Base-by-base conservation (phyloP, 2,329 filamentous ascomycete species). In the Coniochaeta ligniaria region DNA sequence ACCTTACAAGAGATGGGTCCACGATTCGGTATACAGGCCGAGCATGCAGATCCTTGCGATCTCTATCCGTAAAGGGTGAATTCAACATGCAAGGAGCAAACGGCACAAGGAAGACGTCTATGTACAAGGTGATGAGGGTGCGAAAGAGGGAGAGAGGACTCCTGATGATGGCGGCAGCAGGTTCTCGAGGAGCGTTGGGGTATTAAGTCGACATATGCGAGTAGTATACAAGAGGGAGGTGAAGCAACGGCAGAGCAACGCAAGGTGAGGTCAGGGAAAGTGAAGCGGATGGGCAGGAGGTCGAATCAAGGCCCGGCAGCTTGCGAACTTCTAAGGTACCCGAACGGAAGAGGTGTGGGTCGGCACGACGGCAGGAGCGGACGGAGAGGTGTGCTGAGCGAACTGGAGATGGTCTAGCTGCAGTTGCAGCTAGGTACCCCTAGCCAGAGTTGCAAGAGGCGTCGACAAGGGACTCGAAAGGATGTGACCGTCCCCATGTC, bases 301-400 rank as follows among this genome's bases (percentile, higher is more conserved):
- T 52, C 26, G 47, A 52, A 52, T 52, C 47, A 31, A 28, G 47
- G 47, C 47, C 47, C 47, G 47, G 47, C 47, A 52, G 47, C 24
- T 52, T 31, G 47, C 47, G 47, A 52, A 52, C 47, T 52, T 52
- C 47, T 47, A 52, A 52, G 47, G 47, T 52, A 52, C 47, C 47
- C 47, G 47, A 31, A 52, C 47, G 47, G 47, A 52, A 52, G 47
- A 28, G 24, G 47, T 52, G 47, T 52, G 47, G 47, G 47, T 52
- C 47, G 47, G 47, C 47, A 52, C 47, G 47, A 52, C 47, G 47
- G 47, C 47, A 52, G 47, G 47, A 52, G 47, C 47, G 47, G 47
- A 52, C 47, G 20, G 12, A 52, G 22, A 52, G 26, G 47, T 52
- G 47, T 52, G 47, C 14, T 52, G 47, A 52, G 47, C 22, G 47